These are phyloP conservation scores for Capronia coronata DNA, from an alignment of 2,329 filamentous ascomycete species.

Conservation along the genomic window DNA sequence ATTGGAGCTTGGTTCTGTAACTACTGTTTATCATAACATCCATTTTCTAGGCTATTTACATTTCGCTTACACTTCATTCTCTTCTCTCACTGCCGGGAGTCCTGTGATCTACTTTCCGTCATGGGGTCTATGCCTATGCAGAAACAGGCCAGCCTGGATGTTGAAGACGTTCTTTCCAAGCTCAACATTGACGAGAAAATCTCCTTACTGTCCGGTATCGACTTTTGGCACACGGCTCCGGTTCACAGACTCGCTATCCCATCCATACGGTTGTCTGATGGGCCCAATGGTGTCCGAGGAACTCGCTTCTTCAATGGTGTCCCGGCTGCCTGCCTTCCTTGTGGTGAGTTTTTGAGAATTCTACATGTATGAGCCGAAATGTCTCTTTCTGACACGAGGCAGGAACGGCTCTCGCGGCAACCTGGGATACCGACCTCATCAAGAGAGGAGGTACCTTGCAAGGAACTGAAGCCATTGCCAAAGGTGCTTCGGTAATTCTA, in stretches of 20 bases:
- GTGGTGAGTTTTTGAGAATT: slow-evolving; percentile 33
- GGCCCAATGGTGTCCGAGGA: slow-evolving; percentile 63
- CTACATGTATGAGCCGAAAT: background rate
- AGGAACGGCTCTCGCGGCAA: slow-evolving; percentile 69
- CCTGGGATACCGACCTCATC: slow-evolving; percentile 68
- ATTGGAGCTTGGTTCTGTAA: too few species aligned
- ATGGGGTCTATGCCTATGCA: slow-evolving; percentile 21
- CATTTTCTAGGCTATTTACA: background rate
- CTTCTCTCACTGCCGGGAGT: background rate
- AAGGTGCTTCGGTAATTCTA: slow-evolving; percentile 66
- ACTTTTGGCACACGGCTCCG: slow-evolving; percentile 64
- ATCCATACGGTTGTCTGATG: slow-evolving; percentile 61
- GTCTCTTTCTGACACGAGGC: background rate
- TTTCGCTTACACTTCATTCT: background rate
- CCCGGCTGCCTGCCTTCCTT: slow-evolving; percentile 70
- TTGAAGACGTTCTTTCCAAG: slow-evolving; percentile 31
- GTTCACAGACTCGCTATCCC: slow-evolving; percentile 59
- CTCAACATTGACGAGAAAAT: slow-evolving; percentile 43
- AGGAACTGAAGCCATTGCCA: slow-evolving; percentile 64
- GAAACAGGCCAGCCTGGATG: slow-evolving; percentile 25
- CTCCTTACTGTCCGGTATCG: slow-evolving; percentile 54
- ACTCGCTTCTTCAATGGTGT: slow-evolving; percentile 62
- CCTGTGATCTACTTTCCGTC: slow-evolving; percentile 1
- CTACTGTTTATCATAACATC: too few species aligned
- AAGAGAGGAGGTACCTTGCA: slow-evolving; percentile 64